Evolutionary conservation across 1,139 yeast species (phyloP).

Genomic region (Starmera stellimalicola): DNA sequence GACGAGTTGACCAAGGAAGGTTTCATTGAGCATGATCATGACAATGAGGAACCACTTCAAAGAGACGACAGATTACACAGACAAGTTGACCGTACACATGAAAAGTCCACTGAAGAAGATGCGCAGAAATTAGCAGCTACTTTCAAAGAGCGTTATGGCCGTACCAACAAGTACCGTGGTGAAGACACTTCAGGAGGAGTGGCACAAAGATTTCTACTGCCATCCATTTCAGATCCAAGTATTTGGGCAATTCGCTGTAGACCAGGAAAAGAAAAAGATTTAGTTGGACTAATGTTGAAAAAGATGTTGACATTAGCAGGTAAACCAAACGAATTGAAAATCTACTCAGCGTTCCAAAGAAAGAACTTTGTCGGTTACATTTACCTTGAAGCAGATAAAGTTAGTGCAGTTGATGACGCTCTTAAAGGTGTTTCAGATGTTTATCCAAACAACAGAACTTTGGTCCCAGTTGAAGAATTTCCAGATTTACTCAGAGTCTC

Average conservation of each 20-base stretch:
- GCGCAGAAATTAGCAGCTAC: conserved; percentile 93
- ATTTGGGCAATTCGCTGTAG: conserved; percentile 94
- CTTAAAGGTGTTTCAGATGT: conserved; percentile 85
- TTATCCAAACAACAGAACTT: conserved; percentile 58
- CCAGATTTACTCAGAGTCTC: conserved; percentile 89
- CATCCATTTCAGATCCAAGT: conserved; percentile 93
- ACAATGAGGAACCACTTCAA: conserved; percentile 38
- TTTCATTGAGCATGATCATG: conserved; percentile 58
- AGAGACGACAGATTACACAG: conserved; percentile 66
- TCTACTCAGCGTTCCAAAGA: conserved; percentile 89
- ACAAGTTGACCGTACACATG: conserved; percentile 84
- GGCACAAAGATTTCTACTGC: conserved; percentile 87
- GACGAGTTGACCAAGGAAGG: conserved; percentile 83
- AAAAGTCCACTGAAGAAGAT: conserved; percentile 86
- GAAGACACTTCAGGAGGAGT: conserved; percentile 76
- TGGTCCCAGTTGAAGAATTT: conserved; percentile 93
- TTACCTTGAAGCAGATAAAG: conserved; percentile 88
- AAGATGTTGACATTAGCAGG: conserved; percentile 46
- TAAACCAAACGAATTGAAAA: conserved; percentile 37
- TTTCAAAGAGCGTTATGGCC: conserved; percentile 86
- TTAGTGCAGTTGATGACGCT: conserved; percentile 86
- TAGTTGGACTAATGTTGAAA: conserved; percentile 75
- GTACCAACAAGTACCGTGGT: conserved; percentile 79
- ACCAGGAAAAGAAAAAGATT: conserved; percentile 87
- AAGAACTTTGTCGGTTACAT: conserved; percentile 88